Base-by-base conservation (phyloP, 1,284 basidiomycete species). In the Trichosporon sp. region DNA sequence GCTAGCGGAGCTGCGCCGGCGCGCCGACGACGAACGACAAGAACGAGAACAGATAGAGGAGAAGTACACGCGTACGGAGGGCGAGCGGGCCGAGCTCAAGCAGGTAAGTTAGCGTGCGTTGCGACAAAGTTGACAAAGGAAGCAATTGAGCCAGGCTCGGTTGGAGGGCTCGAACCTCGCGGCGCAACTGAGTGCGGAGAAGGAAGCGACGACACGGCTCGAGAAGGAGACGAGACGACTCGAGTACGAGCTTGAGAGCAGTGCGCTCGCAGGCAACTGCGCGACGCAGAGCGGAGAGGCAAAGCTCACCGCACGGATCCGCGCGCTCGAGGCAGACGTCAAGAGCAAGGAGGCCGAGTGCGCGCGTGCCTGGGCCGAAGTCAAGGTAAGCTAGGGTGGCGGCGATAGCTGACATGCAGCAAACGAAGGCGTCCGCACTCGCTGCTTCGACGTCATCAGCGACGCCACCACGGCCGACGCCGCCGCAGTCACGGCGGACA, bases 81-180 rank as follows among this genome's bases (percentile, higher is more conserved):
- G 68, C 11, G 71, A 75, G 0, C 61, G 79, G 32, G 48, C 26
- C 14, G 48, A 51, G 10, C 73, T 74, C 19, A 73, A 67, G 1
- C 70, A 69, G 43, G 80, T 81, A 51, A 68, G 79, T 68, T n/a
- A 2, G 11, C 35, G 8, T 10, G 40, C 10, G 2, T 7, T 11
- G 43, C 16, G 7, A n/a, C 16, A 5, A 12, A 40, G 16, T 43
- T 65, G 38, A 67, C 48, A 12, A 26, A 26, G 14, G 12, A 26
- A 83, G 79, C 81, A 83, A 65, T 70, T 83, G 3, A 69, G 72
- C 1, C 76, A 78, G 40, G 68, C 78, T 5, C 72, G 78, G 7
- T 68, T 84, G 32, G 77, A 79, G 46, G 69, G 80, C 16, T 75
- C 78, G 11, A 85, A 85, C 68, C 73, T 80, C 11, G 82, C 84